phyloP scores from a whole-genome alignment of 2,329 filamentous ascomycete species.

The Aspergillus oerlinghausenensis region DNA sequence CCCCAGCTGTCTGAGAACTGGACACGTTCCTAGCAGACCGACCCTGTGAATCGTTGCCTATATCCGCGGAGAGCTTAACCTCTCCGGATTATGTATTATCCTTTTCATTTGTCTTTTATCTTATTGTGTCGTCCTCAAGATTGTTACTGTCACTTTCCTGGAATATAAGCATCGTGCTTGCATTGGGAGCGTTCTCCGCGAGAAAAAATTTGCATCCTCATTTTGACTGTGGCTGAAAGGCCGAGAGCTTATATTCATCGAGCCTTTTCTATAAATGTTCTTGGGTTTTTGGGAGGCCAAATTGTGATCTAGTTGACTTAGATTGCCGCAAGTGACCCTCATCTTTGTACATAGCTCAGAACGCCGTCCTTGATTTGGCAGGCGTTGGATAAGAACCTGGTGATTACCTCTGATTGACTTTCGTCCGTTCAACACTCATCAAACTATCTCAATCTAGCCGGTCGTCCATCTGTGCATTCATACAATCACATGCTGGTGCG shows the following conservation, averaged over 20 bases:
- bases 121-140: not conserved
- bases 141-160: not conserved
- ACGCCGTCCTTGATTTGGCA: not conserved
- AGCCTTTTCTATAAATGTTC: not conserved
- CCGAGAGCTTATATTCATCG: too few relatives aligned
- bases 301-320: not conserved
- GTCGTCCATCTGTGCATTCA: not conserved
- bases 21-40: slow-evolving; percentile 6
- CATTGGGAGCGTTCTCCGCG: not conserved
- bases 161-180: not conserved
- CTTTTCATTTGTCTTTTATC: not conserved
- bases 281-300: not conserved
- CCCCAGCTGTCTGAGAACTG: slow-evolving; percentile 14
- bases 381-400: not conserved
- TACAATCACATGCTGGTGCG: not conserved
- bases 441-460: not conserved
- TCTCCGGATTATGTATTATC: not conserved
- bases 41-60: not conserved
- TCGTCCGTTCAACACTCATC: not conserved
- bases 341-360: not conserved
- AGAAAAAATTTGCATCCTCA: not conserved
- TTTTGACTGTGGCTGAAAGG: not conserved
- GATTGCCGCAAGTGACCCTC: not conserved
- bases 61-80: not conserved
- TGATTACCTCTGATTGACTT: not conserved